Percentiles rank a stretch among this genome's conserved stretches.
Conservation (phyloP, 2,329 filamentous ascomycete species). For the Penicillium sumatraense region DNA sequence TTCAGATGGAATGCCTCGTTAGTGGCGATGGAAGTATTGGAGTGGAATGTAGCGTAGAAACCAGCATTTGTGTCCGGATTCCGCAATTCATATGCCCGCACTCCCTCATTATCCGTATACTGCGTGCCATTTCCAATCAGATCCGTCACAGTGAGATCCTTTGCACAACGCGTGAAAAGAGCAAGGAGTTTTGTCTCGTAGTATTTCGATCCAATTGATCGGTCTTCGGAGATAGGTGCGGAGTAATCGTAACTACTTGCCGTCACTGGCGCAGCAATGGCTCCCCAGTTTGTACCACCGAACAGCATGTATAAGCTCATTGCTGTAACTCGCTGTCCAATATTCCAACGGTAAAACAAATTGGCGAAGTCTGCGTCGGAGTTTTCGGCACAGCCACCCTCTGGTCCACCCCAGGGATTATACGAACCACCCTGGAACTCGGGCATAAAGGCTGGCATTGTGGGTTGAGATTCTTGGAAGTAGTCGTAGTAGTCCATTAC, state of each 20-base stretch:
- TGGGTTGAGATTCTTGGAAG: constrained; percentile 50
- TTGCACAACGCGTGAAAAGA: constrained; percentile 63
- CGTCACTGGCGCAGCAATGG: constrained; percentile 61
- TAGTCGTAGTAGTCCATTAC: constrained; percentile 54
- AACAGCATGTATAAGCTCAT: constrained; percentile 69
- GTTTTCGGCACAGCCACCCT: constrained; percentile 58
- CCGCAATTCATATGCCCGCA: constrained; percentile 61
- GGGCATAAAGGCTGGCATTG: constrained; percentile 57
- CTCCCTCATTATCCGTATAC: constrained; percentile 57
- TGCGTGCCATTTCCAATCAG: constrained; percentile 53
- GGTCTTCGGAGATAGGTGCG: constrained; percentile 64
- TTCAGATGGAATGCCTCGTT: constrained; percentile 59
- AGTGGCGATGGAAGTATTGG: constrained; percentile 56
- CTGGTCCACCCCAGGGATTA: constrained; percentile 65
- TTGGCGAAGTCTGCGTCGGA: constrained; percentile 66
- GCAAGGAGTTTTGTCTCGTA: constrained; percentile 67
- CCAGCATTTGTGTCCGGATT: constrained; percentile 62
- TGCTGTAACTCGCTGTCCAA: constrained; percentile 63
- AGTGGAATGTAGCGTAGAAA: constrained; percentile 65
- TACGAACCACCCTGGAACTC: constrained; percentile 66
- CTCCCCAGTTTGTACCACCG: constrained; percentile 68
- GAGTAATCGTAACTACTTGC: constrained; percentile 68
- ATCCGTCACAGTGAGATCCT: constrained; percentile 61
- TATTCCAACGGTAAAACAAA: constrained; percentile 66
- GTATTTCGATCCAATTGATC: constrained; percentile 63